Percentiles rank a stretch among this genome's conserved stretches.
Evolutionary conservation across 176 grass and related monocot genomes (phyloP).

Genomic region (Oryza meridionalis): DNA sequence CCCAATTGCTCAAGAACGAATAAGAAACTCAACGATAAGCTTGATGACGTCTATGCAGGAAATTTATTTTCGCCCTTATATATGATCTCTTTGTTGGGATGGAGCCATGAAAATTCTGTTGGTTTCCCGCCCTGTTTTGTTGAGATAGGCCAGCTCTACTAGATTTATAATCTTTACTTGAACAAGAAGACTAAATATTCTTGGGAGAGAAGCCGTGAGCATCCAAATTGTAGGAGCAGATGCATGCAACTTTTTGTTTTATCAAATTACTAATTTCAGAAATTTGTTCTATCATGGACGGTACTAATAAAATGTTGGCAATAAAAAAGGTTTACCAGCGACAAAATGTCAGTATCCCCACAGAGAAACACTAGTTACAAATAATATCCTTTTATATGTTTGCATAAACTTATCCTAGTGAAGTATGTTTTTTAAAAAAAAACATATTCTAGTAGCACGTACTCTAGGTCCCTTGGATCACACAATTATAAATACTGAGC

Average conservation of each 20-base stretch:
- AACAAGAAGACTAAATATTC: slow-evolving; percentile 26
- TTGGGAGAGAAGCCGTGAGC: neutral
- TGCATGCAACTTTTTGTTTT: neutral
- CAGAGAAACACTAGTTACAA: too few species aligned
- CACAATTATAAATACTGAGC: neutral
- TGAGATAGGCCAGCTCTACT: neutral
- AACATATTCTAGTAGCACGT: neutral
- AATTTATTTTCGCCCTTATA: neutral
- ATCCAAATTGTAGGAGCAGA: neutral
- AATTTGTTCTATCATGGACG: neutral
- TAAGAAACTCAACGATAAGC: neutral
- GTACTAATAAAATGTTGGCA: neutral
- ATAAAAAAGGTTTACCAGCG: neutral
- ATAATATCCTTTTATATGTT: neutral
- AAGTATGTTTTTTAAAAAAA: too few species aligned
- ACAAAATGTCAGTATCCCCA: neutral
- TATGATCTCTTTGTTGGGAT: neutral
- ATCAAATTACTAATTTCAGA: neutral
- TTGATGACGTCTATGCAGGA: neutral
- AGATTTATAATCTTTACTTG: slow-evolving; percentile 21
- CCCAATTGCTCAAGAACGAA: neutral
- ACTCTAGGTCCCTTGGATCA: too few species aligned
- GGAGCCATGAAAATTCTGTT: neutral
- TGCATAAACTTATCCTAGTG: neutral
- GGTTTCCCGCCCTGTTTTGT: neutral